Conservation (phyloP, 2,329 filamentous ascomycete genomes). For the Boeremia exigua region DNA sequence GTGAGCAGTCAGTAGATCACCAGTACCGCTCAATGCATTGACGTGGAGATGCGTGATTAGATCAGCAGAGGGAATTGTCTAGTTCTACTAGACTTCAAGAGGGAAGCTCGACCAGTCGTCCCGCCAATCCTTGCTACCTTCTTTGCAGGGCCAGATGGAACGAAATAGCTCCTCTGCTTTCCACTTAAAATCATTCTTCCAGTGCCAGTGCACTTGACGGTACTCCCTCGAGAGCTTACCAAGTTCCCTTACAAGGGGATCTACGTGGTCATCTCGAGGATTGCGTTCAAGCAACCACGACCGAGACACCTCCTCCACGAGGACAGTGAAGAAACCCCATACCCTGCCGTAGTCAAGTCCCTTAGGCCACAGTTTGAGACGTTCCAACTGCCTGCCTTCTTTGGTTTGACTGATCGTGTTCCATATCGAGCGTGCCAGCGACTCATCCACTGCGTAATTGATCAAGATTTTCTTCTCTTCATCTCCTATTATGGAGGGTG, state of each 20-base stretch:
- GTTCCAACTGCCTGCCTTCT: conserved; percentile 23
- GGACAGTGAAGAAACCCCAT: background rate
- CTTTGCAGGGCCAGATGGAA: conserved; percentile 21
- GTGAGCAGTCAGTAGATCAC: too few species aligned
- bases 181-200: background rate
- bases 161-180: conserved; percentile 13
- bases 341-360: conserved; percentile 4
- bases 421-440: conserved; percentile 30
- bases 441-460: conserved; percentile 31
- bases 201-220: background rate
- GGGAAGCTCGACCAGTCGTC: conserved; percentile 32
- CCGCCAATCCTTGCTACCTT: conserved; percentile 21
- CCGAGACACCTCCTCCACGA: conserved; percentile 22
- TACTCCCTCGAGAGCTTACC: conserved; percentile 18
- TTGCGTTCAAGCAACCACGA: conserved; percentile 30
- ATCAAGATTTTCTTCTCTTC: conserved; percentile 21
- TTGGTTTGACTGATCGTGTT: conserved; percentile 20
- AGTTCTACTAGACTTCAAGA: conserved; percentile 1
- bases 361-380: conserved; percentile 28
- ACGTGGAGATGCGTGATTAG: too few species aligned
- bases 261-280: conserved; percentile 20
- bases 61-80: background rate
- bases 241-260: conserved; percentile 25
- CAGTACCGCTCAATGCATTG: too few species aligned
- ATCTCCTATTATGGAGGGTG: background rate